phyloP scores from a whole-genome alignment of 257 asterid genomes.

The Solanum appendiculatum region DNA sequence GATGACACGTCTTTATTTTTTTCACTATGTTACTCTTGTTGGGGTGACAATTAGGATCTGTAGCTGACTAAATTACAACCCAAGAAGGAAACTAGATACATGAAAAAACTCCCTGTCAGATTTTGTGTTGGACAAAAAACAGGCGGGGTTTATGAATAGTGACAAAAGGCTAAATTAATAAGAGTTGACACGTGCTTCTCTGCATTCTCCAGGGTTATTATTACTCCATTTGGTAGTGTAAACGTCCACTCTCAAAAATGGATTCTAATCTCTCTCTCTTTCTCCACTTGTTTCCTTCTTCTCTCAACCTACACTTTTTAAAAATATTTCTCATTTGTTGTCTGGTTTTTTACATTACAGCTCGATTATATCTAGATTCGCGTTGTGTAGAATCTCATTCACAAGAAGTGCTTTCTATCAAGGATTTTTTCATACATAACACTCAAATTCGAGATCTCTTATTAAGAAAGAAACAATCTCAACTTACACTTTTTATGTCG shows the following conservation, averaged over 20 bases:
- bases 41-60: background rate
- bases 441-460: no score
- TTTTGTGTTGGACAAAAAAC: background rate
- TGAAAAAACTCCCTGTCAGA: background rate
- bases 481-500: background rate
- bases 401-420: background rate
- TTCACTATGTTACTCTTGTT: background rate
- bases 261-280: background rate
- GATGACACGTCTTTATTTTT: background rate
- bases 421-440: no score
- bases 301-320: background rate
- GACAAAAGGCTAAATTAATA: background rate
- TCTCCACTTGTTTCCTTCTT: background rate
- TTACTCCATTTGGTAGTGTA: background rate
- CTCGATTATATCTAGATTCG: no score
- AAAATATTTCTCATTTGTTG: no score
- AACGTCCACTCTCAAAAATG: background rate
- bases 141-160: background rate
- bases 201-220: background rate
- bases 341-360: no score
- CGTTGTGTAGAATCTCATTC: background rate
- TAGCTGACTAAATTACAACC: background rate
- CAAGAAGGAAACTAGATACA: background rate
- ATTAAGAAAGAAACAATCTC: no score
- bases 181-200: background rate